phyloP scores from a whole-genome alignment of 75 land plant genomes.

The Selaginella moellendorffii region DNA sequence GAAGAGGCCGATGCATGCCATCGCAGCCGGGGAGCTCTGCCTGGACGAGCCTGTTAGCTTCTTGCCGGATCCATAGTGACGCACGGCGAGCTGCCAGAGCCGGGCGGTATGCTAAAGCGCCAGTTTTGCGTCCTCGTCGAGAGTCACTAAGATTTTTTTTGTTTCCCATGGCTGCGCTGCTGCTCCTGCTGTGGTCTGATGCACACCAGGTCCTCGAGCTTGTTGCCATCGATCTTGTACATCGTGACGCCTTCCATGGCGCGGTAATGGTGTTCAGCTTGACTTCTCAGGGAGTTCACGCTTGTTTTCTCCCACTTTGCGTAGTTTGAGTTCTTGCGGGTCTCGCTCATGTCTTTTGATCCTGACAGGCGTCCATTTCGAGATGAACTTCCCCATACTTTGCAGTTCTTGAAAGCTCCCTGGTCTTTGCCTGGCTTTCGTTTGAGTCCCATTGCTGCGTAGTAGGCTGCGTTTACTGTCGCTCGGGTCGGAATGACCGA shows the following conservation, averaged over 20 bases:
- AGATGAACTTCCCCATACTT: constrained; percentile 51
- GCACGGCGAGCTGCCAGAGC: background rate
- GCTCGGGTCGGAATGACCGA: constrained; percentile 58
- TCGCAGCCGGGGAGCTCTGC: too few species aligned
- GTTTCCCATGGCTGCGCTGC: too few species aligned
- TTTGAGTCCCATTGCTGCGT: constrained; percentile 52
- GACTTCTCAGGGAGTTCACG: constrained; percentile 35
- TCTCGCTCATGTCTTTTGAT: constrained; percentile 55
- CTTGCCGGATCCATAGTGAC: background rate
- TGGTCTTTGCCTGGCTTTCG: constrained; percentile 23
- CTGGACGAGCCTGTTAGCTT: background rate
- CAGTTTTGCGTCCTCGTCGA: background rate
- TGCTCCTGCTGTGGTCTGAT: too few species aligned
- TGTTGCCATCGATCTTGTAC: constrained; percentile 93
- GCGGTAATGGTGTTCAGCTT: constrained; percentile 47
- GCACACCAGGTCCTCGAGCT: constrained; percentile 79
- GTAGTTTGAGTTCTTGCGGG: constrained; percentile 60
- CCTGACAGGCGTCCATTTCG: constrained; percentile 51
- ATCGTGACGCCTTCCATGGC: constrained; percentile 56
- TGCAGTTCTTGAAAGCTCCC: constrained; percentile 62
- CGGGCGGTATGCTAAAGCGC: too few species aligned
- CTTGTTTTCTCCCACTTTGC: constrained; percentile 66
- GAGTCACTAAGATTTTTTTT: too few species aligned
- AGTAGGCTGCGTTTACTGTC: constrained; percentile 37
- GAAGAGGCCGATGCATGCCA: too few species aligned